These are phyloP conservation scores for Malassezia equina DNA, from an alignment of 1,284 basidiomycete species.

Conservation along the genomic window DNA sequence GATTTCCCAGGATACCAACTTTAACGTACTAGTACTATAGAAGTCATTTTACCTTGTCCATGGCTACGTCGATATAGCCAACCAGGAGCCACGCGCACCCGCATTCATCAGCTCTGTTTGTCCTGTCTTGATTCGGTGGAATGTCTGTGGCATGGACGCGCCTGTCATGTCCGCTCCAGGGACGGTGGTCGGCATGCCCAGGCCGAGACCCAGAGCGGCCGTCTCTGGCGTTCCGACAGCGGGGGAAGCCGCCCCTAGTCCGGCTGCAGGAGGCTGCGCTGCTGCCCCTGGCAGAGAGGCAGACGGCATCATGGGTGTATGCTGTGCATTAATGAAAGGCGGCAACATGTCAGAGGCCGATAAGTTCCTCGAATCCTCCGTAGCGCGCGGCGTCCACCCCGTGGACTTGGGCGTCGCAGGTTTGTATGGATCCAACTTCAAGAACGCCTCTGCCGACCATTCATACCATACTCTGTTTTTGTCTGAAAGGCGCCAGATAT, in stretches of 20 bases:
- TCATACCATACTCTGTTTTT: constrained; percentile 91
- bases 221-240: not conserved
- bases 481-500: constrained; percentile 78
- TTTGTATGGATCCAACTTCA: constrained; percentile 51
- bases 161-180: not conserved
- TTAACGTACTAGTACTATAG: not conserved
- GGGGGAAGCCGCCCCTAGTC: no score
- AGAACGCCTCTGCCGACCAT: constrained; percentile 87
- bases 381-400: constrained; percentile 9
- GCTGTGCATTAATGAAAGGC: constrained; percentile 36
- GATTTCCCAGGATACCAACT: constrained; percentile 59
- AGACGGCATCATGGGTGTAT: constrained; percentile 36
- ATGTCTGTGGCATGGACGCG: not conserved
- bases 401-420: not conserved
- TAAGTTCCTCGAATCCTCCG: not conserved
- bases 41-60: not conserved
- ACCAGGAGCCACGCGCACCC: constrained; percentile 79
- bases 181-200: not conserved
- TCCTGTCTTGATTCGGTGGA: constrained; percentile 66
- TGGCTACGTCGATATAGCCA: constrained; percentile 57
- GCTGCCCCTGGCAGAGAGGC: constrained; percentile 8
- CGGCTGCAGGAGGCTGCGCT: not conserved
- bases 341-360: not conserved
- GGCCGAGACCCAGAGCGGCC: not conserved
- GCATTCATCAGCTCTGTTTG: constrained; percentile 85